Evolutionary conservation across 1,284 basidiomycete species (phyloP), one percentile per base, ranked within the genome.

Genomic region (Mycena sp.): DNA sequence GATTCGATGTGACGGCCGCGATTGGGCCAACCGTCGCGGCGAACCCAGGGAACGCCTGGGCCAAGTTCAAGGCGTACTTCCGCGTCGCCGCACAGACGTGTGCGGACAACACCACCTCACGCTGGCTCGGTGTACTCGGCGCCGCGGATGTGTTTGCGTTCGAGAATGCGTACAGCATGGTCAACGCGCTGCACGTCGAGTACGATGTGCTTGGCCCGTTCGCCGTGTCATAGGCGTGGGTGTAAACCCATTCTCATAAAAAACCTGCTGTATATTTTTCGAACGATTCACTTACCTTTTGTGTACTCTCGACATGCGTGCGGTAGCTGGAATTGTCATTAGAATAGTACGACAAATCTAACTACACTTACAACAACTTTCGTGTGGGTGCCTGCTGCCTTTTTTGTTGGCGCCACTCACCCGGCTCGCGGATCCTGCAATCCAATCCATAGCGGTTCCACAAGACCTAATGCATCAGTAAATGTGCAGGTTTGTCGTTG

Each of bases 1-100:
- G 46, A 49, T 49, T 56, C 52, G 17, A 55, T 41, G 54, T 56
- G 43, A 29, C 54, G 21, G 30, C 43, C 54, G 54, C 54, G 54
- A 45, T 38, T 21, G 54, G 54, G 54, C 41, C 54, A 37, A 56
- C 54, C 32, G 43, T 56, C 54, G 54, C 54, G 26, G 54, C 54
- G 32, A 56, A 56, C 54, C 54, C 54, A 46, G 43, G 43, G 11
- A 56, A 56, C 32, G 6, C 54, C 43, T 45, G 43, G 43, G 54
- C 54, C 54, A 17, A 45, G 43, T 46, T 56, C 54, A 55, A 55
- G 30, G 53, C 53, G 41, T 55, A 44, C 40, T 54, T 54, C 21
- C 51, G 51, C 35, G 51, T 17, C 51, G 51, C 51, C 29, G 51
- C 40, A 32, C 51, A 54, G 51, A 30, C 37, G 37, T 54, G 51